Base-by-base conservation (phyloP, 1,284 basidiomycete genomes). In the Erythrobasidium hasegawianum region DNA sequence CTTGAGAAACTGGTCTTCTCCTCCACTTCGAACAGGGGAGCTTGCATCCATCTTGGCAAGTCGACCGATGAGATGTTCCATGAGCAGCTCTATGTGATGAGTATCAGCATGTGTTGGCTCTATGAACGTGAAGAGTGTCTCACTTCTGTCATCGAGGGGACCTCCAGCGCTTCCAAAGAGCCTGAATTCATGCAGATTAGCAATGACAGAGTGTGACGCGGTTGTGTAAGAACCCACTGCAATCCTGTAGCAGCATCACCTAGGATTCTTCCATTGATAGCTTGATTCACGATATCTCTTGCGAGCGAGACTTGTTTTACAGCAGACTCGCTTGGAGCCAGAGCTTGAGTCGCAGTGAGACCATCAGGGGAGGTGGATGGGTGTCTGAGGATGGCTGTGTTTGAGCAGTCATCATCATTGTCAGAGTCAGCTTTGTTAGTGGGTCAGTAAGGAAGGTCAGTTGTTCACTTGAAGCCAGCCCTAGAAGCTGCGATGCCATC, bases 11-110 rank as follows among this genome's bases (percentile, higher is more conserved):
- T 43, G 39, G 18, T 58, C 57, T 11, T 26, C 43, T 2, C 39
- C 43, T 26, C 18, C 43, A 38, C 43, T 26, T 58, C 57, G 33
- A 14, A 58, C 24, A 38, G 39, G 57, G 3, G 43, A 39, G 13
- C 27, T 41, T 16, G 57, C 24, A 29, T 58, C 57, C 57, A 58
- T 58, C 40, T 58, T 39, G 27, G 57, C 57, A 41, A 58, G 57
- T 45, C 57, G 5, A 45, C n/a, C 9, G 11, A 58, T 20, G 40
- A 58, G 57, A 20, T 41, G 41, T 22, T 58, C 57, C 57, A 58
- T 58, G 57, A 58, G 57, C 10, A 58, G 57, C 27, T 58, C 57
- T 58, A 20, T 11, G 14, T 18, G 22, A 11, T 1, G 4, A 18
- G 4, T 16, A n/a, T 18, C n/a, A n/a, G 43, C 22, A 5, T n/a